phyloP scores from a whole-genome alignment of 176 grass and related monocot genomes.

The Sorghum bicolor region DNA sequence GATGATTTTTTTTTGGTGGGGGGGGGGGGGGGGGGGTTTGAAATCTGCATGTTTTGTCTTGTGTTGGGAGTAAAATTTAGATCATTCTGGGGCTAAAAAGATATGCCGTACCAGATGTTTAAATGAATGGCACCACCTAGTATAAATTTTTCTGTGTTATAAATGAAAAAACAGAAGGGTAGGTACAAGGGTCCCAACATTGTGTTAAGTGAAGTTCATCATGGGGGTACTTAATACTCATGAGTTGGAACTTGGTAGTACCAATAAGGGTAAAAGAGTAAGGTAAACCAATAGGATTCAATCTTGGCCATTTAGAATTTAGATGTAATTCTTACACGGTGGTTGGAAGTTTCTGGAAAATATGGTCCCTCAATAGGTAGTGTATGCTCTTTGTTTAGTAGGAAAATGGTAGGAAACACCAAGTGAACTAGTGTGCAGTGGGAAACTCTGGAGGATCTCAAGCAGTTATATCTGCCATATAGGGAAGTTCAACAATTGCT shows the following conservation, averaged over 20 bases:
- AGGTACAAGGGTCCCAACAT: not conserved
- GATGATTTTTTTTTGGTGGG: not conserved
- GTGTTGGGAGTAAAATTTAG: not conserved
- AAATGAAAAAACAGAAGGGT: not conserved
- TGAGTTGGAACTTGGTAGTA: not conserved
- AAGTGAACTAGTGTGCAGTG: not conserved
- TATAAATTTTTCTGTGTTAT: not conserved
- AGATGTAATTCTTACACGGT: not conserved
- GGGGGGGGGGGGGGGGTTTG: no score
- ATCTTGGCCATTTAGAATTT: not conserved
- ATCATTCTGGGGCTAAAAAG: not conserved
- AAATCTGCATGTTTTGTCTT: not conserved
- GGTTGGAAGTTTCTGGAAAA: not conserved
- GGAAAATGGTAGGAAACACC: not conserved
- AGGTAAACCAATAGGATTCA: not conserved
- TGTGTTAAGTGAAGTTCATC: not conserved
- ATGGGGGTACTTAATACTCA: not conserved
- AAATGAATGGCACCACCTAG: not conserved
- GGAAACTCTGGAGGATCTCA: conserved; percentile 1
- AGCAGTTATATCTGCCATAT: not conserved
- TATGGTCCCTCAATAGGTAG: not conserved
- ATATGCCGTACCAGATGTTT: not conserved
- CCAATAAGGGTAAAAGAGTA: no score
- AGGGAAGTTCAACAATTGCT: not conserved
- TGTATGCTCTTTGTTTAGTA: not conserved